Conservation (phyloP, 805 yeast genomes). For the Wickerhamiella parazyma region DNA sequence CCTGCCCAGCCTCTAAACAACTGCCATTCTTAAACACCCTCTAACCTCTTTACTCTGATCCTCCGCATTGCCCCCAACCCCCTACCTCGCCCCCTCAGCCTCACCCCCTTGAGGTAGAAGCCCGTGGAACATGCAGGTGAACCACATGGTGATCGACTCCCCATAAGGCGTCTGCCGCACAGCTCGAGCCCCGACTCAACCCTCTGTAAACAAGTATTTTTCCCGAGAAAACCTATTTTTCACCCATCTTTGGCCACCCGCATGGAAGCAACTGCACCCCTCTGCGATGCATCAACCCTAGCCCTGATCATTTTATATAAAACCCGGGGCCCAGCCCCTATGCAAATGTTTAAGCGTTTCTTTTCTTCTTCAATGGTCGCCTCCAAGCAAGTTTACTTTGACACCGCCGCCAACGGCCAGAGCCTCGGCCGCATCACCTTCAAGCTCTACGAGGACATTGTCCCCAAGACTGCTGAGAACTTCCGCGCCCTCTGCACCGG, state of each 20-base stretch:
- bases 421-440: slow-evolving; percentile 74
- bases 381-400: slow-evolving; percentile 50
- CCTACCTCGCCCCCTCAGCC: too few relatives aligned
- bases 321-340: neutral
- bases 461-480: slow-evolving; percentile 92
- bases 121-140: too few relatives aligned
- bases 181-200: too few relatives aligned
- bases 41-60: too few relatives aligned
- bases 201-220: too few relatives aligned
- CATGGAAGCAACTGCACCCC: neutral
- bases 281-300: neutral
- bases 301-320: slow-evolving; percentile 3
- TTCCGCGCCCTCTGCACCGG: slow-evolving; percentile 92
- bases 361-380: slow-evolving; percentile 3
- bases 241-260: neutral
- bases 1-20: too few relatives aligned
- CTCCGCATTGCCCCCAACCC: too few relatives aligned
- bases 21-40: too few relatives aligned
- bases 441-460: slow-evolving; percentile 78
- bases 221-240: too few relatives aligned
- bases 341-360: slow-evolving; percentile 7
- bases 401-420: slow-evolving; percentile 65
- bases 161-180: too few relatives aligned
- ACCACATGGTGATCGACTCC: too few relatives aligned
- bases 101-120: too few relatives aligned